Evolutionary conservation across 176 grass and related monocot genomes (phyloP).

Genomic region (Avena eriantha): DNA sequence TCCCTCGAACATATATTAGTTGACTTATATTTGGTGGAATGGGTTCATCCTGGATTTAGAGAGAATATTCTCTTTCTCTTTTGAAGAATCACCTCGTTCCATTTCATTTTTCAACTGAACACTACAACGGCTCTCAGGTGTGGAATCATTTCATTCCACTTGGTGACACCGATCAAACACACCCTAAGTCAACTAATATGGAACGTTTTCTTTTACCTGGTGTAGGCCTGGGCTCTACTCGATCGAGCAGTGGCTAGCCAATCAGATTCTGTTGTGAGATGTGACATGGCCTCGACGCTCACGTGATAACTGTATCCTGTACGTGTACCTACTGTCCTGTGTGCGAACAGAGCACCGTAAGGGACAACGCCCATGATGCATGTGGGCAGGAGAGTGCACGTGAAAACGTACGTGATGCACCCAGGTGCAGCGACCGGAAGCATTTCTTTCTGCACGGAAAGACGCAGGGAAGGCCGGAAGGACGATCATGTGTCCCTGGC

Average conservation of each 20-base stretch:
- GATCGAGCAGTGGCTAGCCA: neutral
- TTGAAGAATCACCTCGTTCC: no score
- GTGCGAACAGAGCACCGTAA: conserved; percentile 1
- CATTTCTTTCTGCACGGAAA: conserved; percentile 24
- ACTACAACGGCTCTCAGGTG: no score
- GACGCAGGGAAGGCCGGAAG: neutral
- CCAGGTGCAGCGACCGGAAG: neutral
- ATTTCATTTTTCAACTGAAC: no score
- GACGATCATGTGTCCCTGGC: neutral
- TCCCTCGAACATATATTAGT: no score
- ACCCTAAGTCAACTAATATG: no score
- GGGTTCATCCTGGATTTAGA: no score
- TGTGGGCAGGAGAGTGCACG: neutral
- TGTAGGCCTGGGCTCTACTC: no score
- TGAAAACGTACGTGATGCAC: neutral
- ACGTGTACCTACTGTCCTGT: neutral
- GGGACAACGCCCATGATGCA: neutral
- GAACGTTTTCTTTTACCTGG: neutral
- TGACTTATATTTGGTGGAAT: no score
- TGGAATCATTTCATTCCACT: no score
- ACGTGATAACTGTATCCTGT: neutral
- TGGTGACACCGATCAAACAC: no score
- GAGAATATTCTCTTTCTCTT: no score
- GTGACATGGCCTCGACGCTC: neutral
- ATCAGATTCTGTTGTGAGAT: neutral